Evolutionary conservation across 345 rosid genomes (phyloP), one percentile per base, ranked within the genome.

Genomic region (Salix koriyanagi): DNA sequence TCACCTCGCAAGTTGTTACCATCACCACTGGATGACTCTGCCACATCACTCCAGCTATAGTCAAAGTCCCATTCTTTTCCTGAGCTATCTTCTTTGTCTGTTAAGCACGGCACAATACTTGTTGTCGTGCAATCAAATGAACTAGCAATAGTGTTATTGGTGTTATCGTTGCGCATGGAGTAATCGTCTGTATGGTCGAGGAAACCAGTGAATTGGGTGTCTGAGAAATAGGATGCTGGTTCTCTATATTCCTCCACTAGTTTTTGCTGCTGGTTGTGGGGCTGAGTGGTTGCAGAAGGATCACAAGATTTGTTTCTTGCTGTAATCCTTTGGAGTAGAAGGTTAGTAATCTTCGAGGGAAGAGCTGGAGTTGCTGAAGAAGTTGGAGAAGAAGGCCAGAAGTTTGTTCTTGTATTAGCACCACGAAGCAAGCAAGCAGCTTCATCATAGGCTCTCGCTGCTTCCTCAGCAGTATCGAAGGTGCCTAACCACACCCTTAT

Each of bases 381-480:
- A 0, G 90, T 65, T 9, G 89, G 75, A 48, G 85, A 83, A 74
- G 83, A 80, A 50, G 93, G 91, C 88, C 88, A 87, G 72, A 88
- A 86, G 62, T 88, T 86, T 0, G 87, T 86, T 64, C 90, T 81
- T 14, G 90, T 88, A 32, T 86, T 89, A 75, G 86, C 85, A 0
- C 89, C 89, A 0, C 88, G 82, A 52, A 85, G 87, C 79, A 88
- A 79, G 79, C 89, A 88, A 56, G 88, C 90, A 62, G 91, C 91
- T 65, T 89, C 91, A 65, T 88, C 91, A 16, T 88, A 89, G 7
- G 93, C 93, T 73, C 91, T 85, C 19, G 91, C 91, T 11, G 88
- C 90, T 67, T 84, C 88, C 50, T 88, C 88, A 6, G 89, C 89
- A 46, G 88, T 86, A 64, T 87, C 89, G 30, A 83, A 87, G 26